Percentiles rank a stretch among this genome's conserved stretches.
phyloP scores from a whole-genome alignment of 176 grass and related monocot genomes.

The Stipa capillata region DNA sequence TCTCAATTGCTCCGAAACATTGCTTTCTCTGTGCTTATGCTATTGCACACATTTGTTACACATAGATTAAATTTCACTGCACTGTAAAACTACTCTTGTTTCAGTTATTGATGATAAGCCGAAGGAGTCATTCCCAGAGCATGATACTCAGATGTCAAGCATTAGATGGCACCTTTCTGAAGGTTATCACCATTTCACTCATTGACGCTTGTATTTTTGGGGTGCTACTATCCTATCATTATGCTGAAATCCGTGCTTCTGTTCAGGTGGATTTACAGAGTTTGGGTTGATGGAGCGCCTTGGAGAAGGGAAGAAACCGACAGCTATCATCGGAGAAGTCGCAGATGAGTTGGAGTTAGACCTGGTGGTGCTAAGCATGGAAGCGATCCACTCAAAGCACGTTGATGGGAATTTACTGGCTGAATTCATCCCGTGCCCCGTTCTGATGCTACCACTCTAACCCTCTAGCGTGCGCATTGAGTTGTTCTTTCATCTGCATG shows the following conservation, averaged over 20 bases:
- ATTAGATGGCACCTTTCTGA: constrained; percentile 97
- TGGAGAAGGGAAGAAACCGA: constrained; percentile 76
- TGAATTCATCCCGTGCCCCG: constrained; percentile 92
- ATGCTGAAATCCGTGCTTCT: not conserved
- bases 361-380: constrained; percentile 95
- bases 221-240: not conserved
- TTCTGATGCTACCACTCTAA: constrained; percentile 78
- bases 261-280: constrained; percentile 82
- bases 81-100: constrained; percentile 14
- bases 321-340: constrained; percentile 85
- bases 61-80: not conserved
- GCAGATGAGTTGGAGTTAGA: constrained; percentile 92
- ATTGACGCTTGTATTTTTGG: not conserved
- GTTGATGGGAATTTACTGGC: constrained; percentile 92
- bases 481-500: not conserved
- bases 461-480: not conserved
- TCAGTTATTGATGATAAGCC: constrained; percentile 93
- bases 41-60: not conserved
- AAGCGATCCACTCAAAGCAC: constrained; percentile 92
- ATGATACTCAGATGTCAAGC: constrained; percentile 87
- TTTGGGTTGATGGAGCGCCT: constrained; percentile 96
- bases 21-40: not conserved
- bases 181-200: constrained; percentile 35
- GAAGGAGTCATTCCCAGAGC: constrained; percentile 78
- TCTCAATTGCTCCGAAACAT: not conserved